phyloP scores from a whole-genome alignment of 495 filamentous ascomycete genomes.

The Patellaria atrata region DNA sequence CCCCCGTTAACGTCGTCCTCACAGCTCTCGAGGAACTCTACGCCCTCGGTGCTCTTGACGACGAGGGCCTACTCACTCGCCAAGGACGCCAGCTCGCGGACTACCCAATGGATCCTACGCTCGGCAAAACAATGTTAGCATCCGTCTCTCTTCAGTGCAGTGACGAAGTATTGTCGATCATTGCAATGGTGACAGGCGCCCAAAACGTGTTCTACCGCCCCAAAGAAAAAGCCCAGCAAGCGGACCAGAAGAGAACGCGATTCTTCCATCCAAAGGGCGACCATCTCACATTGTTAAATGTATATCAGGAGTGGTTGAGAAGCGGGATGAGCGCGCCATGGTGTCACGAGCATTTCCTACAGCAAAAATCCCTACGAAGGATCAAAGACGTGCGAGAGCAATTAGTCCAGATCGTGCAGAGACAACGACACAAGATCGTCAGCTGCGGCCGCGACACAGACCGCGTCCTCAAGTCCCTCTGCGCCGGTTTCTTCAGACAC shows the following conservation, averaged over 20 bases:
- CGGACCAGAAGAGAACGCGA: constrained; percentile 93
- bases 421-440: constrained; percentile 68
- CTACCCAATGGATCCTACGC: constrained; percentile 82
- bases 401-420: constrained; percentile 80
- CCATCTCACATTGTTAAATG: constrained; percentile 86
- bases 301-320: constrained; percentile 89
- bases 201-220: constrained; percentile 83
- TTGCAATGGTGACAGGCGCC: constrained; percentile 74
- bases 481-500: constrained; percentile 90
- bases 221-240: constrained; percentile 90
- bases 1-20: constrained; percentile 94
- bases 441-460: constrained; percentile 77
- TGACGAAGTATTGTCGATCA: constrained; percentile 86
- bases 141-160: constrained; percentile 78
- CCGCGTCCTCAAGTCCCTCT: constrained; percentile 82
- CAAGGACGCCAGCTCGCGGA: constrained; percentile 95
- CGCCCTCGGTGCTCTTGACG: constrained; percentile 79
- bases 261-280: constrained; percentile 94
- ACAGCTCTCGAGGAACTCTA: constrained; percentile 93
- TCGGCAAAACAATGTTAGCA: constrained; percentile 81
- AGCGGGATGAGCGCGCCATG: constrained; percentile 70
- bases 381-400: constrained; percentile 88
- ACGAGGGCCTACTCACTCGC: constrained; percentile 88
- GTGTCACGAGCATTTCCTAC: constrained; percentile 98
- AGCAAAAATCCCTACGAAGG: constrained; percentile 71